phyloP scores from a whole-genome alignment of 139 green algal species.

The Eudorina sp. region DNA sequence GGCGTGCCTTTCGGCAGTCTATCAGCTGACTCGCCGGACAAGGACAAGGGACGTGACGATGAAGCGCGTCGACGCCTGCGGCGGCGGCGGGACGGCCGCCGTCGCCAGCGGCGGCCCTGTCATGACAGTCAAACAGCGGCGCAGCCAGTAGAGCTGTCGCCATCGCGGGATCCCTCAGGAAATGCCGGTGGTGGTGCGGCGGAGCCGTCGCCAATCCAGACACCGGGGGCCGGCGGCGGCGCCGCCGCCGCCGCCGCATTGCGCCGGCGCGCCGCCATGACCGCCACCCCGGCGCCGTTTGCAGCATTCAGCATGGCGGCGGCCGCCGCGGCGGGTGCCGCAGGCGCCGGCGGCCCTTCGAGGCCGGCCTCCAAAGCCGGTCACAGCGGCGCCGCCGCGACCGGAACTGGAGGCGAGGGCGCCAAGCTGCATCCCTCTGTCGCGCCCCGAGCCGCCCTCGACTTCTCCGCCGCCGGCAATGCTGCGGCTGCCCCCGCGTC shows the following conservation, averaged over 20 bases:
- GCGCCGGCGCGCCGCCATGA: not conserved
- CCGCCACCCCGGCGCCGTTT: slow-evolving; percentile 20
- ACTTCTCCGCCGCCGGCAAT: not conserved
- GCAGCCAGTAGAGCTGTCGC: no score
- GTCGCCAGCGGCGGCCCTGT: no score
- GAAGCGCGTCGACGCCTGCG: not conserved
- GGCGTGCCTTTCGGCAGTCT: not conserved
- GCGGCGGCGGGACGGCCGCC: not conserved
- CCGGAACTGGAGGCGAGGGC: not conserved
- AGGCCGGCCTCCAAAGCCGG: not conserved
- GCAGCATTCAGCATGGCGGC: slow-evolving; percentile 6
- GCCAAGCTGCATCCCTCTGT: not conserved
- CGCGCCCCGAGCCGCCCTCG: not conserved
- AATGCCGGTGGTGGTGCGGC: not conserved
- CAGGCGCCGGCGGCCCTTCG: not conserved
- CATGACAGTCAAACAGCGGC: no score
- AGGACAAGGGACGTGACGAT: not conserved
- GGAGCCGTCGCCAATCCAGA: not conserved
- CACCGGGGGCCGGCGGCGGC: not conserved
- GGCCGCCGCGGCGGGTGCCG: not conserved
- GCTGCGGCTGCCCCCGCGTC: not conserved
- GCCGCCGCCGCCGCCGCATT: not conserved
- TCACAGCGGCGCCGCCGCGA: not conserved
- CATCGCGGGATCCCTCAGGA: not conserved
- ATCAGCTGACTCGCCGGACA: not conserved